Evolutionary conservation across 1,284 basidiomycete genomes (phyloP).

Genomic region (Phellinidium pouzarii): DNA sequence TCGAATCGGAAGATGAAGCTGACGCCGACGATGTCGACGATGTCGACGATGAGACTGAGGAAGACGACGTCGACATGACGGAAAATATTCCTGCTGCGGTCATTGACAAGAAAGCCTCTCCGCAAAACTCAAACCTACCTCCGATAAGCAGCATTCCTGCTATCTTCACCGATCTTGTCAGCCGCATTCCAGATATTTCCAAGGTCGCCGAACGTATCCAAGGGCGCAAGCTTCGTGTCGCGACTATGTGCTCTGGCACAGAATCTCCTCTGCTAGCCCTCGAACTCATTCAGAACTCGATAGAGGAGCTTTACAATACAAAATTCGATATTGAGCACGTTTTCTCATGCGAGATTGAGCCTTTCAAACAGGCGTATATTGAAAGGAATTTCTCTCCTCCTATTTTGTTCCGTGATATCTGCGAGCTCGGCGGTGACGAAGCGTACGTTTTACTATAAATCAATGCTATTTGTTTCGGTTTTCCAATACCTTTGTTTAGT

Average conservation of each 20-base stretch:
- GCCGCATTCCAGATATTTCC: slow-evolving; percentile 62
- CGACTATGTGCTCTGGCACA: slow-evolving; percentile 97
- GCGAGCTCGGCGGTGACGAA: slow-evolving; percentile 74
- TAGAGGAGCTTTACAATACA: slow-evolving; percentile 63
- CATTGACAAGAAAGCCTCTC: slow-evolving; percentile 27
- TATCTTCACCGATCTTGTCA: slow-evolving; percentile 83
- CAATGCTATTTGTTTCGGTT: not conserved
- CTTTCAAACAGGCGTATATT: slow-evolving; percentile 97
- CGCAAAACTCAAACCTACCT: slow-evolving; percentile 61
- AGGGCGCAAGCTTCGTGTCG: slow-evolving; percentile 84
- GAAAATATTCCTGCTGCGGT: slow-evolving; percentile 23
- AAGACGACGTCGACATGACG: slow-evolving; percentile 25
- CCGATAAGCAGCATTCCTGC: slow-evolving; percentile 78
- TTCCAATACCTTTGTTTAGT: slow-evolving; percentile 34
- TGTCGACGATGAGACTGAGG: slow-evolving; percentile 2
- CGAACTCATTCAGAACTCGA: slow-evolving; percentile 71
- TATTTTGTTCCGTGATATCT: slow-evolving; percentile 89
- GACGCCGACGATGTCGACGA: slow-evolving; percentile 22
- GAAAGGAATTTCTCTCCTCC: slow-evolving; percentile 93
- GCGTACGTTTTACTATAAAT: slow-evolving; percentile 59
- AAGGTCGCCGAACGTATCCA: slow-evolving; percentile 63
- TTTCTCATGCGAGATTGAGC: slow-evolving; percentile 97
- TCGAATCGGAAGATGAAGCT: slow-evolving; percentile 17
- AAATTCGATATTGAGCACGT: slow-evolving; percentile 82
- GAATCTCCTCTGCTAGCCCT: slow-evolving; percentile 91